phyloP scores from a whole-genome alignment of 1,139 yeast genomes.

The Saccharomyces hybrid region DNA sequence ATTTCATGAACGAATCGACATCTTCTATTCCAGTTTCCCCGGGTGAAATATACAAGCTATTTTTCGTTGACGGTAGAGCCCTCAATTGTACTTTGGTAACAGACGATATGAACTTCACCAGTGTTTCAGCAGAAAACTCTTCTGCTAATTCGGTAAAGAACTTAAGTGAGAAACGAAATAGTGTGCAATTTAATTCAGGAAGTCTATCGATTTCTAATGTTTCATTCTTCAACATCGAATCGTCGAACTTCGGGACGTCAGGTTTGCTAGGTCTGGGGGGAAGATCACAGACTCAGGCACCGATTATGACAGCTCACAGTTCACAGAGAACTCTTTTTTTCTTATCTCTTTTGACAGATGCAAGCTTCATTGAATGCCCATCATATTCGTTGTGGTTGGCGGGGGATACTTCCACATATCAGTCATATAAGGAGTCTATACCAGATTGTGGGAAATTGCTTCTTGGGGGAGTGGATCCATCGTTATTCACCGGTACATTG shows the following conservation, averaged over 20 bases:
- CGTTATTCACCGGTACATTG: conserved; percentile 41
- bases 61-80: conserved; percentile 18
- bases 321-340: conserved; percentile 38
- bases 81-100: conserved; percentile 21
- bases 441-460: conserved; percentile 37
- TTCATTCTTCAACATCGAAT: conserved; percentile 35
- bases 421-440: background rate
- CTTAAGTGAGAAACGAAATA: conserved; percentile 3
- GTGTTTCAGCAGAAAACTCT: conserved; percentile 1
- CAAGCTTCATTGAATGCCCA: conserved; percentile 37
- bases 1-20: conserved; percentile 15
- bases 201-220: conserved; percentile 14
- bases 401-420: conserved; percentile 16
- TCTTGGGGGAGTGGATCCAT: conserved; percentile 53
- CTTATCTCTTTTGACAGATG: conserved; percentile 33
- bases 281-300: conserved; percentile 11
- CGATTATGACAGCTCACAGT: conserved; percentile 17
- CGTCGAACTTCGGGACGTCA: conserved; percentile 35
- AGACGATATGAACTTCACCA: conserved; percentile 19
- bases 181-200: background rate
- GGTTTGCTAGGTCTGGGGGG: conserved; percentile 60
- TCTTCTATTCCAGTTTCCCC: conserved; percentile 10
- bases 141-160: background rate
- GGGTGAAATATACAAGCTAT: conserved; percentile 10
- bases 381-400: conserved; percentile 53